Evolutionary conservation across 1,284 basidiomycete genomes (phyloP), one percentile per base, ranked within the genome.

Genomic region (Cerioporus squamosus): DNA sequence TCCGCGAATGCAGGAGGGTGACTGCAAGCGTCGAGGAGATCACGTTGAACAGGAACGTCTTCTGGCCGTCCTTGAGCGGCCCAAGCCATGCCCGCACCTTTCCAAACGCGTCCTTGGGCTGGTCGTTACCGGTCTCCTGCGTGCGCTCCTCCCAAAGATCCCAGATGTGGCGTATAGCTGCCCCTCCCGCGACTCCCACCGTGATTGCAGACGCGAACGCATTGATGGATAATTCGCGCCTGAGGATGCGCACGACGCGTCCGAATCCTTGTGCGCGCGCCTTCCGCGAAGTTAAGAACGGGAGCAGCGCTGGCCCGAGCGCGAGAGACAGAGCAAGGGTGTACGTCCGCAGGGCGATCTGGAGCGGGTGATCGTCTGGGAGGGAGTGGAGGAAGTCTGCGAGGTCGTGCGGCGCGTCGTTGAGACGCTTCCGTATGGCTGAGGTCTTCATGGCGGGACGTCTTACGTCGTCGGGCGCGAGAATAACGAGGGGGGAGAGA

Each of bases 151-250:
- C 74, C 44, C 78, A 57, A 5, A 60, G 46, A n/a, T 70, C 63
- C 81, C 80, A 85, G 8, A 83, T 45, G 47, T 75, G 73, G 50
- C 78, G 76, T 20, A 91, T 65, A 33, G 76, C 73, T 20, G 81
- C 78, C 5, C 88, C 88, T 8, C 90, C 90, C 0, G 80, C 87
- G 5, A 89, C 76, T 14, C 85, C 83, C 4, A 82, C 66, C 0
- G 87, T 84, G 53, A 90, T 81, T 15, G 87, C 81, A 59, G 83
- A 86, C 5, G 90, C 85, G 68, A 92, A 90, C 7, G 88, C 84
- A 51, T 82, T 83, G 42, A 79, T 61, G 3, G 80, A 78, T 3
- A 90, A 70, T 66, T 91, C 87, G 48, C 81, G 78, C 57, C 66
- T 71, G 14, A 91, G 71, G 12, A 84, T 77, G 55, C 66, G 71